Percentiles rank a stretch among this genome's conserved stretches.
Evolutionary conservation across 192 early-diverging fungal species (phyloP).

Genomic region (Backusella circina): DNA sequence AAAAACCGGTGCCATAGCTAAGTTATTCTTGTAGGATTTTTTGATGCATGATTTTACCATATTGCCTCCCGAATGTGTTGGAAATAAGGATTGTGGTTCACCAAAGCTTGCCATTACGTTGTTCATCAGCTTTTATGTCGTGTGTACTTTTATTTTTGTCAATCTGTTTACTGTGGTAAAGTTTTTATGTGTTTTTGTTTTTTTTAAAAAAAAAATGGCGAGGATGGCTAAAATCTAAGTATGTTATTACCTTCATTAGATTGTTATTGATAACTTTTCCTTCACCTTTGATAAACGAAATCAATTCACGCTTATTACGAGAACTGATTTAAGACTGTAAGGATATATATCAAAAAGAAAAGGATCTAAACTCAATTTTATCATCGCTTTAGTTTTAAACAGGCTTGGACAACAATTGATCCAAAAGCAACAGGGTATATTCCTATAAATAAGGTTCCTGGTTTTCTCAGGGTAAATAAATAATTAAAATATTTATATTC

Average conservation of each 20-base stretch:
- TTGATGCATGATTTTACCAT: conserved; percentile 25
- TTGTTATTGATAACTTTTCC: conserved; percentile 30
- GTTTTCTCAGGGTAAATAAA: conserved; percentile 19
- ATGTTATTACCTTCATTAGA: background rate
- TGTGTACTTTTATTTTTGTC: conserved; percentile 32
- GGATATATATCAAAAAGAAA: background rate
- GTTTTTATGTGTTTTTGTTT: background rate
- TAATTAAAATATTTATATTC: background rate
- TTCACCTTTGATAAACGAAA: conserved; percentile 28
- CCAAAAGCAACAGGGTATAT: conserved; percentile 25
- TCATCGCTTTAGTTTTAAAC: conserved; percentile 14
- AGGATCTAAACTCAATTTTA: background rate
- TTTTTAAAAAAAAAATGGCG: too few relatives aligned
- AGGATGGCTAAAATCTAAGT: background rate
- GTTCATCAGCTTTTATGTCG: conserved; percentile 22
- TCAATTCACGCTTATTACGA: conserved; percentile 14
- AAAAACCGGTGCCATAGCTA: background rate
- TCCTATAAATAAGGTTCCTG: conserved; percentile 8
- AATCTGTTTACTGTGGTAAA: conserved; percentile 27
- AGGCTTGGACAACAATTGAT: conserved; percentile 17
- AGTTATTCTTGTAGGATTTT: conserved; percentile 6
- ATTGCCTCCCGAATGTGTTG: conserved; percentile 3
- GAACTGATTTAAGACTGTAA: conserved; percentile 16
- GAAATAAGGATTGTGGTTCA: conserved; percentile 20
- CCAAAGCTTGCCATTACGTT: conserved; percentile 9